These are phyloP conservation scores for Chlorella sp. DNA, from an alignment of 139 green algal genomes.

Conservation along the genomic window DNA sequence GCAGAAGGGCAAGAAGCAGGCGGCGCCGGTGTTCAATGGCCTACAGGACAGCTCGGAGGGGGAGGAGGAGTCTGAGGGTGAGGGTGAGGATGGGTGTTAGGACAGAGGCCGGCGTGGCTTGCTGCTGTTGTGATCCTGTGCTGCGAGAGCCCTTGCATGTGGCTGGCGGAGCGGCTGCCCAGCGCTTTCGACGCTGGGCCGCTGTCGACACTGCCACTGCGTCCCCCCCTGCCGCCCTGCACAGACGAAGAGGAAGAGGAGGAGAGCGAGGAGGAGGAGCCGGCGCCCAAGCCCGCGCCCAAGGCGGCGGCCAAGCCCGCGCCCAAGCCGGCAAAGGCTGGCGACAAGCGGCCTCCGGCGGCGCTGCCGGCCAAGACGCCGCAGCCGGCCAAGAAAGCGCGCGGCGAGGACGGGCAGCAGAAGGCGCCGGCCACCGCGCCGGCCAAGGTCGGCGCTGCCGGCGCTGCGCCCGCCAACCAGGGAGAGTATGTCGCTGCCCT, in stretches of 20 bases:
- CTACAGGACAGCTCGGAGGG: not conserved
- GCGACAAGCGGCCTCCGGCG: not conserved
- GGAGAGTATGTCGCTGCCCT: constrained; percentile 9
- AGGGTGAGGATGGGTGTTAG: not conserved
- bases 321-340: constrained; percentile 9
- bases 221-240: no score
- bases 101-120: not conserved
- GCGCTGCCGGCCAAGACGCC: no score
- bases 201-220: not conserved
- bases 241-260: not conserved
- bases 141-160: not conserved
- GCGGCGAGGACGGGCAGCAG: no score
- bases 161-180: not conserved
- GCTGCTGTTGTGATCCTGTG: not conserved
- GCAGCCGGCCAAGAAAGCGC: no score
- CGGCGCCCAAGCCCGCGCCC: not conserved
- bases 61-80: not conserved
- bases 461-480: not conserved
- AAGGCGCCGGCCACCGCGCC: constrained; percentile 9
- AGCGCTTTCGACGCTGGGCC: not conserved
- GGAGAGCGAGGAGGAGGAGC: not conserved
- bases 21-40: not conserved
- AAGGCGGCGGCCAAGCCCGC: not conserved
- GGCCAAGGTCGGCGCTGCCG: not conserved
- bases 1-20: not conserved